Base-by-base conservation (phyloP, 2,329 filamentous ascomycete species). In the Penicillium griseofulvum region DNA sequence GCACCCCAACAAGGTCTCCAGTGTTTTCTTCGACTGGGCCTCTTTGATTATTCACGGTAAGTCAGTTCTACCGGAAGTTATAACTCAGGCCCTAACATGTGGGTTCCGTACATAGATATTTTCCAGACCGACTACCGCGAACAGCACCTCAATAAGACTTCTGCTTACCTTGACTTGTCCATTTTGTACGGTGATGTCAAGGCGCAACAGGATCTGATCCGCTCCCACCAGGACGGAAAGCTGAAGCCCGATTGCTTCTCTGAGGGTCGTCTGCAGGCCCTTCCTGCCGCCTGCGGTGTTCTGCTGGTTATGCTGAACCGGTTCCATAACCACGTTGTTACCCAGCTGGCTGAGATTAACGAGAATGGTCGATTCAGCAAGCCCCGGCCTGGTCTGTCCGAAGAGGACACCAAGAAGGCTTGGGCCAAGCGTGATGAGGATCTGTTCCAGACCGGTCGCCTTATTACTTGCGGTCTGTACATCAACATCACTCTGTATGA, bases 301-400 rank as follows among this genome's bases (percentile, higher is more conserved):
- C 66, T 92, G 3, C 74, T 92, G 28, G 81, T 92, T 71, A 90
- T 91, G 88, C 87, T 91, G 50, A 76, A 74, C 63, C 69, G 74
- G 61, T 95, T 95, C 74, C 93, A 97, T 74, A 97, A 97, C 74
- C 82, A 94, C 61, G 84, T 91, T 0, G 91, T 89, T 1, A 83
- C 86, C 51, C 88, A 93, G 57, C 78, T 97, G 17, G 89, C 89
- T 0, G 76, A 81, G n/a, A 93, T 97, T 73, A 96, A 97, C 65
- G 92, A 97, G 65, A 84, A 85, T 42, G 86, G 85, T 16, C 83
- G 89, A 22, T 97, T 96, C 73, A 83, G 81, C 0, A 86, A 85
- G 56, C 90, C 90, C 0, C 66, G 76, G 0, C 72, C 77, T 5
- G 67, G 74, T 0, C 75, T 84, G 0, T 65, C 76, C 0, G 78